Evolutionary conservation across 2,329 filamentous ascomycete genomes (phyloP).

Genomic region (Epichloe glyceriae): DNA sequence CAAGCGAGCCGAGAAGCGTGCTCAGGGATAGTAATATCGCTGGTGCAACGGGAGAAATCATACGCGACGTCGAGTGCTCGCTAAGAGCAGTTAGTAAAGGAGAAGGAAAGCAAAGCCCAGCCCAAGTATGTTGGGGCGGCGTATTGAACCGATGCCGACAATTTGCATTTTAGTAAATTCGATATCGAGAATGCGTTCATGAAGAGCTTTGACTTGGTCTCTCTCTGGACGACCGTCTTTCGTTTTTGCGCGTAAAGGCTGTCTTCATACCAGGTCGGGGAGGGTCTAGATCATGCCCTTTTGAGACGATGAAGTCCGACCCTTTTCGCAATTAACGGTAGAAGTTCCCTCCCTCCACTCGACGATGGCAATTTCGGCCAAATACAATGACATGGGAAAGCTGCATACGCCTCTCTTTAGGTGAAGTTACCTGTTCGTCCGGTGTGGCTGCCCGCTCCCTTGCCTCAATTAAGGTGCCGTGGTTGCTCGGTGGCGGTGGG

Average conservation of each 20-base stretch:
- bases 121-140: too few species aligned
- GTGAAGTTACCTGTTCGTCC: neutral
- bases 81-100: neutral
- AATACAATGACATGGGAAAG: neutral
- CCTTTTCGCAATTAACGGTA: too few species aligned
- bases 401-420: neutral
- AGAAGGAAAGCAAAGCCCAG: neutral
- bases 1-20: neutral
- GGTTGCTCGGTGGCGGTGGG: neutral
- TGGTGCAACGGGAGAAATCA: neutral
- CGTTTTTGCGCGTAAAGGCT: neutral
- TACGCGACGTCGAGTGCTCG: neutral
- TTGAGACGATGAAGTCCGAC: too few species aligned
- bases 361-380: neutral
- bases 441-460: conserved; percentile 1
- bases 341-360: neutral
- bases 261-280: too few species aligned
- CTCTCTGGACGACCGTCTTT: too few species aligned
- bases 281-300: too few species aligned
- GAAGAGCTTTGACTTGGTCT: too few species aligned
- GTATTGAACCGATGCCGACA: neutral
- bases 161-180: too few species aligned
- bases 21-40: neutral
- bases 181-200: too few species aligned
- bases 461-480: neutral